Conservation (phyloP, 345 rosid genomes). For the Gynandropsis gynandra region DNA sequence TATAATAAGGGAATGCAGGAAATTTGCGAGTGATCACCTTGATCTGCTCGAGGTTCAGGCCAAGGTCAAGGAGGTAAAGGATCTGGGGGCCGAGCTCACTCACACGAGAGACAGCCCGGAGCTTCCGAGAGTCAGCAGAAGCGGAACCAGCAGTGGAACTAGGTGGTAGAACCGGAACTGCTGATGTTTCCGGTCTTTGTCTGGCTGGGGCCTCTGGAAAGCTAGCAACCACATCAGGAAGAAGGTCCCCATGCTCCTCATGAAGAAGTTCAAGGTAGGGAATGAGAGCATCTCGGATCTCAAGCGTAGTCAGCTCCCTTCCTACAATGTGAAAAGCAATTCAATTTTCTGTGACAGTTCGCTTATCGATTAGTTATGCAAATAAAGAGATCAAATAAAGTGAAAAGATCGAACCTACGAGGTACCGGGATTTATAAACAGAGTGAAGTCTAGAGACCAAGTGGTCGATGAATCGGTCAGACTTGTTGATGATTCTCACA, state of each 20-base stretch:
- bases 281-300: constrained; percentile 72
- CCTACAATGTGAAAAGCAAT: constrained; percentile 35
- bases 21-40: constrained; percentile 61
- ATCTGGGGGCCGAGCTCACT: constrained; percentile 53
- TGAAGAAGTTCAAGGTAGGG: constrained; percentile 73
- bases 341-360: background rate
- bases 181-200: constrained; percentile 28
- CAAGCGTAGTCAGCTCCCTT: constrained; percentile 84
- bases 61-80: constrained; percentile 71
- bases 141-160: constrained; percentile 25
- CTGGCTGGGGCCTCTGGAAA: constrained; percentile 53
- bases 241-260: constrained; percentile 50
- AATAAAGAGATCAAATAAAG: constrained; percentile 13
- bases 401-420: constrained; percentile 70
- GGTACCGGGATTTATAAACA: constrained; percentile 74
- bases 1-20: constrained; percentile 79
- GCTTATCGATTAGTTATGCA: no score
- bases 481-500: constrained; percentile 61
- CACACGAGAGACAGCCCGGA: constrained; percentile 60
- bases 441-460: constrained; percentile 79
- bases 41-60: constrained; percentile 72
- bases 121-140: constrained; percentile 37
- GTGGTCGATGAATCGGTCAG: constrained; percentile 65
- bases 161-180: constrained; percentile 26
- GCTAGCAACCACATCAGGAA: constrained; percentile 57